Evolutionary conservation across 768 basidiomycete species (phyloP), one percentile per base, ranked within the genome.

Genomic region (Lyophyllum atratum): DNA sequence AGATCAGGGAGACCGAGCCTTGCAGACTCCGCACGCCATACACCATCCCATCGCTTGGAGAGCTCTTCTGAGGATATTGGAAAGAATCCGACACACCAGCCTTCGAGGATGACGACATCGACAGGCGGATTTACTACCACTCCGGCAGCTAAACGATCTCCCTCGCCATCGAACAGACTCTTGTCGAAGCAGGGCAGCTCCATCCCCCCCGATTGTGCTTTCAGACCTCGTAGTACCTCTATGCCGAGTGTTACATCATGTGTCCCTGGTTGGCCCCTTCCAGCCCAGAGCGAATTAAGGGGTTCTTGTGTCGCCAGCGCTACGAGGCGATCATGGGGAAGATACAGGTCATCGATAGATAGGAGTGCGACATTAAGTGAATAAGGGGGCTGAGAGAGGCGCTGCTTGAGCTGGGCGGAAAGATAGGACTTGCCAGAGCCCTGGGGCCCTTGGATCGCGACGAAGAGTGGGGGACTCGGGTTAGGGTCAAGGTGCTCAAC

Each of bases 81-180:
- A 49, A 80, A 79, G 68, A 97, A 98, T 0, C 96, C 95, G 22
- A 91, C 85, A 71, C 89, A 94, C 97, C 97, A 99, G 10, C 97
- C 97, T 74, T 99, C 97, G 48, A 99, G 75, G 48, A 99, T 80
- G 49, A 98, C 88, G 14, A 98, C 76, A 66, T 99, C 93, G 5
- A 66, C 77, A 64, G 49, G 70, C 67, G 59, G 74, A 12, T 66
- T 61, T 6, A 93, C 75, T 1, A 74, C 61, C 60, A 56, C 37
- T 44, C 74, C 73, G 34, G 76, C 72, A 0, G 77, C 72, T 1
- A 84, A 65, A 14, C 96, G 86, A 70, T 98, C 96, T 0, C 96
- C 96, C 72, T 92, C 80, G 2, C 96, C 96, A 37, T 74, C 71
- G 65, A 82, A 85, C 43, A 89, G 69, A 60, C 89, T 90, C 78